Evolutionary conservation across 768 basidiomycete species (phyloP).

Genomic region (Candolleomyces eurysporus): DNA sequence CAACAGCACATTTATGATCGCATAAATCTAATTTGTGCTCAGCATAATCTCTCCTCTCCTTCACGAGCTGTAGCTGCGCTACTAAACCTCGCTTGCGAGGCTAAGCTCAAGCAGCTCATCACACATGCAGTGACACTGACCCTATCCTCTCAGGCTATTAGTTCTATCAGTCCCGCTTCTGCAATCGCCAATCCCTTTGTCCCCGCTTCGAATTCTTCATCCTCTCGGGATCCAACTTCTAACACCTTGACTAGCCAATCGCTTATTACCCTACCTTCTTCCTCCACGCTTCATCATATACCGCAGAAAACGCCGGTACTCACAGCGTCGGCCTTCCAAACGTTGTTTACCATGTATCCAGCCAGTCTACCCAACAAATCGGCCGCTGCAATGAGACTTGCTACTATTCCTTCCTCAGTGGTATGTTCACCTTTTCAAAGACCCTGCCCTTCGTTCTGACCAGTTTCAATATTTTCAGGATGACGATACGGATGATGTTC

Average conservation of each 20-base stretch:
- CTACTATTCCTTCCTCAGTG: conserved; percentile 29
- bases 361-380: conserved; percentile 77
- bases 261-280: conserved; percentile 15
- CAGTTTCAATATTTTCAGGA: conserved; percentile 28
- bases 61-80: conserved; percentile 62
- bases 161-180: conserved; percentile 67
- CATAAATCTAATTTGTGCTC: conserved; percentile 78
- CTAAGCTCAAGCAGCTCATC: conserved; percentile 81
- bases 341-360: conserved; percentile 74
- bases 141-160: conserved; percentile 71
- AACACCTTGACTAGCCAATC: conserved; percentile 4
- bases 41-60: conserved; percentile 65
- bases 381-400: conserved; percentile 72
- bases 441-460: conserved; percentile 27
- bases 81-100: conserved; percentile 78
- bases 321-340: conserved; percentile 69
- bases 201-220: conserved; percentile 19
- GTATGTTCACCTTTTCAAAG: conserved; percentile 16
- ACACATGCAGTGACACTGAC: conserved; percentile 78
- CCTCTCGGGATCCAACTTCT: not conserved
- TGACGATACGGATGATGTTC: conserved; percentile 50
- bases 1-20: conserved; percentile 76
- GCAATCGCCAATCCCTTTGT: not conserved
- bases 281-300: conserved; percentile 25
- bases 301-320: conserved; percentile 46